Conservation (phyloP, 2,329 filamentous ascomycete species). For the Penicillium crustosum region DNA sequence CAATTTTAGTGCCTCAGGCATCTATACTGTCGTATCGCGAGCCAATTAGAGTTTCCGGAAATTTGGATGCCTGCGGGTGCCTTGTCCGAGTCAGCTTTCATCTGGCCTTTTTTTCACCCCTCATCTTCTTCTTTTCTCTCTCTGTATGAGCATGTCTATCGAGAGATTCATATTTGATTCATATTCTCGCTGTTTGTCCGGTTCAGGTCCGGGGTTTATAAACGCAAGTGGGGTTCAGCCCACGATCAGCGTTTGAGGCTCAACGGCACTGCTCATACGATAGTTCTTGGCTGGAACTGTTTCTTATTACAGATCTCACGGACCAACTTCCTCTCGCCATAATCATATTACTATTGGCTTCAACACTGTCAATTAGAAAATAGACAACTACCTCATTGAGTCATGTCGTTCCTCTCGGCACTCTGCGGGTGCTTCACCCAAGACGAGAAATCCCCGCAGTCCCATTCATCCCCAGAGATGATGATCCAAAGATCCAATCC, state of each 20-base stretch:
- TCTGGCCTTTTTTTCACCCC: conserved; percentile 10
- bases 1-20: background rate
- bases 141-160: background rate
- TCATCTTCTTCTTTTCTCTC: conserved; percentile 8
- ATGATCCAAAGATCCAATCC: conserved; percentile 4
- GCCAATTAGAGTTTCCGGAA: conserved; percentile 25
- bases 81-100: conserved; percentile 7
- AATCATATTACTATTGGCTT: background rate
- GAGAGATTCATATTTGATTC: background rate
- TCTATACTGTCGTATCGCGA: background rate
- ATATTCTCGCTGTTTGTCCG: background rate
- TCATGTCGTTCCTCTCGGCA: conserved; percentile 26
- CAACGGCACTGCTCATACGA: conserved; percentile 2
- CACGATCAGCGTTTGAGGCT: conserved; percentile 10
- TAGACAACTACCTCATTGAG: background rate
- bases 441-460: conserved; percentile 9
- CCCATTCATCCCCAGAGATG: conserved; percentile 14
- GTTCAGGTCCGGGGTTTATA: conserved; percentile 6
- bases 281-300: background rate
- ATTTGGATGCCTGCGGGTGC: conserved; percentile 34
- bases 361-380: background rate
- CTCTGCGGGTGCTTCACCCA: conserved; percentile 29
- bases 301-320: background rate
- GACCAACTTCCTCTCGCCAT: background rate
- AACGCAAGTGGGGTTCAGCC: conserved; percentile 10